Conservation (phyloP, 2,329 filamentous ascomycete genomes). For the Aspergillus sp. region DNA sequence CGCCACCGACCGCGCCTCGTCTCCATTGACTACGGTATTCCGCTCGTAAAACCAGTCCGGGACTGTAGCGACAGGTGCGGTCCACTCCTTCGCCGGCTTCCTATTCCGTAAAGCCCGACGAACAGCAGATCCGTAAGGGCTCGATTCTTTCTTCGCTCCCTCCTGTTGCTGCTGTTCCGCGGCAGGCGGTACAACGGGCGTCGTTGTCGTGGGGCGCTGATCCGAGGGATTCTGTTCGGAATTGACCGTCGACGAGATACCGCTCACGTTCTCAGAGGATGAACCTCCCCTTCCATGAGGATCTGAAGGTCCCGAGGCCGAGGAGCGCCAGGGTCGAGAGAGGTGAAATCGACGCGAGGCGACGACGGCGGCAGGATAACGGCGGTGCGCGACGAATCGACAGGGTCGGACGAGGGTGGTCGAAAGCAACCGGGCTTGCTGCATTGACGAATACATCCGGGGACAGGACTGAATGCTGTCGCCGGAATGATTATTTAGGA, state of each 20-base stretch:
- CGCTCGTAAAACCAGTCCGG: constrained; percentile 40
- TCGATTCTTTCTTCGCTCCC: constrained; percentile 22
- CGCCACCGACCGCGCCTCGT: constrained; percentile 6
- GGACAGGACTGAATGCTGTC: constrained; percentile 19
- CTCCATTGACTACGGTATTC: constrained; percentile 31
- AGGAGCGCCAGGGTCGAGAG: constrained; percentile 29
- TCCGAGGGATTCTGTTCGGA: constrained; percentile 14
- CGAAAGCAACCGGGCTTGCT: constrained; percentile 35
- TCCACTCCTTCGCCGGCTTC: constrained; percentile 22
- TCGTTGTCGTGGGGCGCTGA: constrained; percentile 8
- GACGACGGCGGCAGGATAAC: constrained; percentile 28
- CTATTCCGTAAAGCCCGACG: constrained; percentile 40
- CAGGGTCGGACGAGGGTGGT: constrained; percentile 33
- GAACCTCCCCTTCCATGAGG: constrained; percentile 25
- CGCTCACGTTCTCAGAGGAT: constrained; percentile 19
- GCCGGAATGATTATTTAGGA: constrained; percentile 21
- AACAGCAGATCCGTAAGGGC: constrained; percentile 41
- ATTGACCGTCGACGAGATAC: constrained; percentile 21
- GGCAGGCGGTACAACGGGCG: constrained; percentile 9
- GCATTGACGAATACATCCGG: constrained; percentile 42
- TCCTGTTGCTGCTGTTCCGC: constrained; percentile 14
- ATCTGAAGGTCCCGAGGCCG: constrained; percentile 24
- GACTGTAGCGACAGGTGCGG: constrained; percentile 24
- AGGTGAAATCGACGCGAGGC: constrained; percentile 34
- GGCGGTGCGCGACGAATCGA: constrained; percentile 38